Evolutionary conservation across 1,284 basidiomycete genomes (phyloP), one percentile per base, ranked within the genome.

Genomic region (Melampsora americana): DNA sequence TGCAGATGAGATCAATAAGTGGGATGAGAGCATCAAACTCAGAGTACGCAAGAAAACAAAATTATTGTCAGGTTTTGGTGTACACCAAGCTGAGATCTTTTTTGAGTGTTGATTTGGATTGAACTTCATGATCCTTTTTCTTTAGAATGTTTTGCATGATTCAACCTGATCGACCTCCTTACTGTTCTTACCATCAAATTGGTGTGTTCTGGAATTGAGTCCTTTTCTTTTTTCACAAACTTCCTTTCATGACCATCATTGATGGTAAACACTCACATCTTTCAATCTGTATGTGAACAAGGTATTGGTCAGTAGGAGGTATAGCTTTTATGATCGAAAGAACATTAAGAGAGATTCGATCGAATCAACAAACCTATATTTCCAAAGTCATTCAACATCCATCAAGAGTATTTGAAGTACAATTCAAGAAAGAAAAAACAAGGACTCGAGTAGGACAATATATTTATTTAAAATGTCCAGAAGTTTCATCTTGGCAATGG

Each of bases 351-450:
- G 92, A 95, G 85, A 84, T 93, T 70, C 88, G 92, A 74, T 90
- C 92, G 28, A 88, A 92, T 67, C 92, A 95, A 82, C 85, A 88
- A 78, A 95, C 93, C 5, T 93, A 90, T 83, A 90, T 95, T 81
- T 90, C 89, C 82, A 95, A 95, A 84, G 92, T 95, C 83, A 90
- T 95, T 81, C 91, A 92, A 82, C 93, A 95, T 83, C 93, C 93
- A 23, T 91, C 90, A 64, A 90, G 90, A 79, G 92, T 95, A 78
- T 87, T 93, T 84, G 92, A 95, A 83, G 85, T 95, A 32, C 93
- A 94, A 83, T 93, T 95, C 86, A 93, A 93, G 86, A 95, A 94
- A 84, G 92, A 94, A 80, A 90, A 90, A 83, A 92, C 88, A 0
- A 89, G 85, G 1, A 88, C 87, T 42, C 87, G 89, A 26, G 91